Evolutionary conservation across 495 filamentous ascomycete species (phyloP), one percentile per base, ranked within the genome.

Genomic region (Xylaria telfairii): DNA sequence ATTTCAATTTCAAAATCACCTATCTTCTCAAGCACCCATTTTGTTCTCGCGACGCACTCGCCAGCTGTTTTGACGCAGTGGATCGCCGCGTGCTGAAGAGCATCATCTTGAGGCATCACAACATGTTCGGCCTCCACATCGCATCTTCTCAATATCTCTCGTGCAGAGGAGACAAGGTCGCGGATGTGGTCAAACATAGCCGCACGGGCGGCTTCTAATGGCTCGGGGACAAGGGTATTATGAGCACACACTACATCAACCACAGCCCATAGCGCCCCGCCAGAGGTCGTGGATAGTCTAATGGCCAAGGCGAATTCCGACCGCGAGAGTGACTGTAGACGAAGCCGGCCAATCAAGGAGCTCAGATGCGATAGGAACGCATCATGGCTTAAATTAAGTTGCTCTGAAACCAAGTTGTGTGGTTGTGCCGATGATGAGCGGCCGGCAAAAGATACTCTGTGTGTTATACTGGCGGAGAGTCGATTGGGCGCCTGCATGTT

Each of bases 1-100:
- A 86, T 76, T 54, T 93, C 91, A 66, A 97, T 88, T 76, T 97
- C 94, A 75, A 99, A 97, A 79, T 99, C 96, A 28, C 96, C 96
- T 71, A 96, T 93, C 60, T 91, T 86, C 80, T 97, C 94, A 68
- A 99, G 91, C 46, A 97, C 90, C 80, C 88, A 84, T 74, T 92
- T 93, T 30, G 94, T 91, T 79, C 94, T 94, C 6, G 90, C 90
- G 26, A 96, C 90, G 78, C 96, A 98, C 73, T 97, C 95, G 19
- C 95, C 95, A 63, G 94, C 93, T 41, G 92, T 90, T 68, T 93
- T 90, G 46, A 98, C 95, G 80, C 96, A 98, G 56, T 90, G 90
- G 7, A 94, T 98, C 44, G 96, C 95, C 21, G 94, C 92, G 34
- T 71, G 69, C 41, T 71, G 62, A 86, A 85, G 41, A 96, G 87